Evolutionary conservation across 78 protist species (phyloP).

Genomic region (Protostelium mycophagum): DNA sequence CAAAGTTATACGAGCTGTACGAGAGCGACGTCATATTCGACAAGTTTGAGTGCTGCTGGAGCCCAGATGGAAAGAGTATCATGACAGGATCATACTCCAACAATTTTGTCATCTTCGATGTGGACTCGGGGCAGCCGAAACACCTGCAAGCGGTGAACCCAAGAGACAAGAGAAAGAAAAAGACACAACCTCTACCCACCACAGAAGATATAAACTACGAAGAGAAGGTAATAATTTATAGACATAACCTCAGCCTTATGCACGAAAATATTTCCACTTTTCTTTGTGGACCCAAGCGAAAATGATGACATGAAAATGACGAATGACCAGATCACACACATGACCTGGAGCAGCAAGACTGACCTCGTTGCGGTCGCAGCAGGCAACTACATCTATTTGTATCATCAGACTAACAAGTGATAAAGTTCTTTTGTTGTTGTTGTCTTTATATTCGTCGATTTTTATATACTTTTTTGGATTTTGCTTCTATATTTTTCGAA

Average conservation of each 20-base stretch:
- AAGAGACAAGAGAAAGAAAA: not conserved
- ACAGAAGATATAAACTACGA: not conserved
- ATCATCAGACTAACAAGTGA: not conserved
- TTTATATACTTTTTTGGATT: too few relatives aligned
- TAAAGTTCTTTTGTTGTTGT: too few relatives aligned
- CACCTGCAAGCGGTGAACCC: not conserved
- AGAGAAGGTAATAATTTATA: not conserved
- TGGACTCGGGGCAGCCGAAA: not conserved
- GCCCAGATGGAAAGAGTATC: slow-evolving; percentile 68
- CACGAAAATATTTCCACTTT: too few relatives aligned
- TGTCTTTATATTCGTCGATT: too few relatives aligned
- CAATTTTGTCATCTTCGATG: slow-evolving; percentile 83
- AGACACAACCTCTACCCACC: not conserved
- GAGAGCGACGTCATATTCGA: slow-evolving; percentile 95
- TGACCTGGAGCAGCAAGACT: not conserved
- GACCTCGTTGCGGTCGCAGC: not conserved
- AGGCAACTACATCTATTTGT: not conserved
- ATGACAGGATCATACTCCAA: slow-evolving; percentile 91
- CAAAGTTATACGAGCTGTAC: slow-evolving; percentile 87
- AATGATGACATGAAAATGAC: too few relatives aligned
- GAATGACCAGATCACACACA: not conserved
- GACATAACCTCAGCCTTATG: not conserved
- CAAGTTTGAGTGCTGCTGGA: slow-evolving; percentile 84
- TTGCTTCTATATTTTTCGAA: too few relatives aligned
- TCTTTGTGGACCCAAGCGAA: too few relatives aligned